phyloP scores from a whole-genome alignment of 1,284 basidiomycete species.

The Tilletia caries region DNA sequence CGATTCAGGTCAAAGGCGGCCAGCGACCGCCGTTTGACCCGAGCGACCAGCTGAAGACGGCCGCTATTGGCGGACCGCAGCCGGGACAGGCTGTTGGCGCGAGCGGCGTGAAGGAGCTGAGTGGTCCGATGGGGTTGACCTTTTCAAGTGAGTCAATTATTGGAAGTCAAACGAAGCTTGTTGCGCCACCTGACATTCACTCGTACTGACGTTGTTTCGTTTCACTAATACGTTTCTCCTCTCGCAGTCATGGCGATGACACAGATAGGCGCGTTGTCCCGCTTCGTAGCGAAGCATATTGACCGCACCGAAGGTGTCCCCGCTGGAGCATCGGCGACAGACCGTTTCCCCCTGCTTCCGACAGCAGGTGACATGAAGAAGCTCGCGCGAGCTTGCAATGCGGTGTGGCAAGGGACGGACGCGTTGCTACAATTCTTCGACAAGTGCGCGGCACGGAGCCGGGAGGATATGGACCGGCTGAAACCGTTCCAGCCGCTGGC shows the following conservation, averaged over 20 bases:
- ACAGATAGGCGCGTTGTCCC: slow-evolving; percentile 43
- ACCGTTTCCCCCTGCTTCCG: slow-evolving; percentile 20
- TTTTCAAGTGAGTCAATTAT: slow-evolving; percentile 27
- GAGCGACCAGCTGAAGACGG: slow-evolving; percentile 3
- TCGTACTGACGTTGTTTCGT: too few species aligned
- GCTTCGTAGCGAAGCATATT: slow-evolving; percentile 38
- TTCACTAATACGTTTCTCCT: too few species aligned
- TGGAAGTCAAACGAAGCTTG: too few species aligned
- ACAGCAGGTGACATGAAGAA: slow-evolving; percentile 36
- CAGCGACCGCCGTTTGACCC: background rate
- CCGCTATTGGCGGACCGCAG: background rate
- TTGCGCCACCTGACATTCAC: too few species aligned
- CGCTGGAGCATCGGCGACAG: slow-evolving; percentile 7
- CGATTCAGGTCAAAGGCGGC: slow-evolving; percentile 26
- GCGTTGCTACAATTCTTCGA: slow-evolving; percentile 46
- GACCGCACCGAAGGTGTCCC: slow-evolving; percentile 18
- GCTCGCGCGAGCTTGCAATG: slow-evolving; percentile 35
- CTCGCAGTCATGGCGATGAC: slow-evolving; percentile 35
- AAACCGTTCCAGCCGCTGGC: slow-evolving; percentile 37
- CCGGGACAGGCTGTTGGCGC: background rate
- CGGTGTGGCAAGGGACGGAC: slow-evolving; percentile 44
- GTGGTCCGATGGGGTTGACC: slow-evolving; percentile 44
- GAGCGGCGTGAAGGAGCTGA: slow-evolving; percentile 35
- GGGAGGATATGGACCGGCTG: slow-evolving; percentile 38
- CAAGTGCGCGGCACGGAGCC: slow-evolving; percentile 32